A percentile compares a stretch with the other conserved stretches of the same genome.
These are phyloP conservation scores for Tagetes erecta DNA, from an alignment of 129 eudicot species.

Conservation along the genomic window DNA sequence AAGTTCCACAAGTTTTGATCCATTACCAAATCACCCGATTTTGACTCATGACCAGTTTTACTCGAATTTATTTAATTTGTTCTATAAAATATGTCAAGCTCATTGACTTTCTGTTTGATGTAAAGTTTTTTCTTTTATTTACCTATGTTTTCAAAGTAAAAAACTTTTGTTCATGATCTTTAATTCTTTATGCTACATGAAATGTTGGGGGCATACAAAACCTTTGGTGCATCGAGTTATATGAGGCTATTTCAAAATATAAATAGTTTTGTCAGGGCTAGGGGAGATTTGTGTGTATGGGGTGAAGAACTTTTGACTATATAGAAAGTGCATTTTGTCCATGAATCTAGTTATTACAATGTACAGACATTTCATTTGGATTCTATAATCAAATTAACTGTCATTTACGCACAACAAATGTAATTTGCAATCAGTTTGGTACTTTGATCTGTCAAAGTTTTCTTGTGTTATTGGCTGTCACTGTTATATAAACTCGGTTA, in stretches of 20 bases:
- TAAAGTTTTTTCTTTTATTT: background rate
- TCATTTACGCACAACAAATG: background rate
- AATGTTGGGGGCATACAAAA: background rate
- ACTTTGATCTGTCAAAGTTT: background rate
- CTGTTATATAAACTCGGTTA: background rate
- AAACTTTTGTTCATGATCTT: background rate
- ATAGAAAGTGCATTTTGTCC: background rate
- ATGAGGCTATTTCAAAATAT: background rate
- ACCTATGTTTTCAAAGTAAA: background rate
- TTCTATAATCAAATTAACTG: background rate
- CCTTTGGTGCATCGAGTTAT: background rate
- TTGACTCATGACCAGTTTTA: background rate
- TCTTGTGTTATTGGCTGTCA: background rate
- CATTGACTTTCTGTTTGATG: background rate
- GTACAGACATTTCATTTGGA: background rate
- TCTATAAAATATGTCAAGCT: background rate
- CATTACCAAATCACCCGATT: background rate
- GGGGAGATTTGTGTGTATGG: background rate
- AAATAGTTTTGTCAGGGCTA: background rate
- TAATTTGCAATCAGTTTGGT: too few relatives aligned
- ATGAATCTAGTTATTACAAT: background rate
- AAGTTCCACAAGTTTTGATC: background rate
- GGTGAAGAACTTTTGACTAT: background rate
- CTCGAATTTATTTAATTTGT: background rate
- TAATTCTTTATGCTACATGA: background rate